Evolutionary conservation across 2,329 filamentous ascomycete genomes (phyloP).

Genomic region (Colletotrichum acutatum): DNA sequence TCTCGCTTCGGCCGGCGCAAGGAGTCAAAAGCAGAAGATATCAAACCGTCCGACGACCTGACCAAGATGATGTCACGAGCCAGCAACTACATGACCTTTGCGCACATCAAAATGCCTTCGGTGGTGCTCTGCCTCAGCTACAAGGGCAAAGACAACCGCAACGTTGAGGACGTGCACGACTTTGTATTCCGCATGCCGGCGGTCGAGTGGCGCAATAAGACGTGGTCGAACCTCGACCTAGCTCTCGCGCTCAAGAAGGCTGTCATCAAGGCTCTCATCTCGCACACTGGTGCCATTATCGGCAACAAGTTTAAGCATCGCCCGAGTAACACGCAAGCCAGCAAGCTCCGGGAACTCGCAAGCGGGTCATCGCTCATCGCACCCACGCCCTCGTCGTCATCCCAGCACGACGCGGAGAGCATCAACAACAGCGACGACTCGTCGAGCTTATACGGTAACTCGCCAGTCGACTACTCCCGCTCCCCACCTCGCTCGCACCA

Average conservation of each 20-base stretch:
- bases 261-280: slow-evolving; percentile 92
- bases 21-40: slow-evolving; percentile 61
- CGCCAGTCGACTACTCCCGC: slow-evolving; percentile 67
- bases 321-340: slow-evolving; percentile 82
- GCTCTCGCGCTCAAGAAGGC: slow-evolving; percentile 94
- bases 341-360: slow-evolving; percentile 84
- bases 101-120: slow-evolving; percentile 93
- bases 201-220: slow-evolving; percentile 98
- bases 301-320: slow-evolving; percentile 97
- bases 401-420: slow-evolving; percentile 52
- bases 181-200: slow-evolving; percentile 96
- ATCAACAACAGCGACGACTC: slow-evolving; percentile 68
- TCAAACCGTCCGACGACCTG: slow-evolving; percentile 84
- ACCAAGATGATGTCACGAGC: slow-evolving; percentile 97
- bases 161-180: slow-evolving; percentile 95
- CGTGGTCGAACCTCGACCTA: slow-evolving; percentile 97
- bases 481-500: slow-evolving; percentile 66
- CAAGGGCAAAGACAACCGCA: slow-evolving; percentile 95
- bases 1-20: slow-evolving; percentile 66
- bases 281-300: slow-evolving; percentile 94
- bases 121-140: slow-evolving; percentile 96
- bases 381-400: slow-evolving; percentile 52
- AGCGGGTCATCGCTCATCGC: slow-evolving; percentile 76
- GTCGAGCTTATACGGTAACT: slow-evolving; percentile 63
- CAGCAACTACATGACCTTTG: slow-evolving; percentile 97